These are phyloP conservation scores for Rhodotorula paludigena DNA, from an alignment of 768 basidiomycete species.

Conservation along the genomic window DNA sequence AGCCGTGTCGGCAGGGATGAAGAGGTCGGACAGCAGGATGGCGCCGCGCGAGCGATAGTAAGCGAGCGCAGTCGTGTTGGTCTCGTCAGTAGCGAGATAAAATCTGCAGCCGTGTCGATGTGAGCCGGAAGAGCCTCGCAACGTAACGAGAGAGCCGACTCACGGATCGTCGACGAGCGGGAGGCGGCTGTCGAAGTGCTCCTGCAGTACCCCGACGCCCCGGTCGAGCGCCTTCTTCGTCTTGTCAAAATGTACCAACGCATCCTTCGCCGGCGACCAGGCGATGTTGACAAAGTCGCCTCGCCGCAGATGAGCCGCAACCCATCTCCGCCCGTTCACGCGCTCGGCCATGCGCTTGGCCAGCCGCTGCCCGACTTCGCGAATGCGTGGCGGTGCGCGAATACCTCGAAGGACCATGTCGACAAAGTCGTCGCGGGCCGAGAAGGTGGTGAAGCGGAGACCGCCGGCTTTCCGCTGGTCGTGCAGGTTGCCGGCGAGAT, in stretches of 20 bases:
- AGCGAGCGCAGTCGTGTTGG: not conserved
- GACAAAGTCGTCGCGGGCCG: not conserved
- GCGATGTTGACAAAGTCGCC: slow-evolving; percentile 17
- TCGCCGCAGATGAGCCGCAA: slow-evolving; percentile 24
- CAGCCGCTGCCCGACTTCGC: not conserved
- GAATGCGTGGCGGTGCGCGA: not conserved
- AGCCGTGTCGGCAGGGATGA: not conserved
- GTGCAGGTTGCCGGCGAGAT: slow-evolving; percentile 9
- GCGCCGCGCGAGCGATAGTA: slow-evolving; percentile 9
- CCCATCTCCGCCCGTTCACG: slow-evolving; percentile 18
- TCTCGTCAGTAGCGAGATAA: slow-evolving; percentile 19
- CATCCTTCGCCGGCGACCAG: slow-evolving; percentile 1
- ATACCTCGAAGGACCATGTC: not conserved
- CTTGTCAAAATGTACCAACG: slow-evolving; percentile 1
- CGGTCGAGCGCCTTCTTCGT: not conserved
- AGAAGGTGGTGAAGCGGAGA: slow-evolving; percentile 4
- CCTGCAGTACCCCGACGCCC: not conserved
- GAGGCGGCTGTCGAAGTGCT: not conserved
- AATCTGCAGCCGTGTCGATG: not conserved
- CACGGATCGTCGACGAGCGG: slow-evolving; percentile 13
- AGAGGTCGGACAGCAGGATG: slow-evolving; percentile 15
- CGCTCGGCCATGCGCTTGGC: slow-evolving; percentile 11
- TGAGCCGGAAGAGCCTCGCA: not conserved
- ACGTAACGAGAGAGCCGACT: not conserved
- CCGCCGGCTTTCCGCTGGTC: slow-evolving; percentile 26